Base-by-base conservation (phyloP, 176 grass and related monocot genomes). In the Zoysia pacifica region DNA sequence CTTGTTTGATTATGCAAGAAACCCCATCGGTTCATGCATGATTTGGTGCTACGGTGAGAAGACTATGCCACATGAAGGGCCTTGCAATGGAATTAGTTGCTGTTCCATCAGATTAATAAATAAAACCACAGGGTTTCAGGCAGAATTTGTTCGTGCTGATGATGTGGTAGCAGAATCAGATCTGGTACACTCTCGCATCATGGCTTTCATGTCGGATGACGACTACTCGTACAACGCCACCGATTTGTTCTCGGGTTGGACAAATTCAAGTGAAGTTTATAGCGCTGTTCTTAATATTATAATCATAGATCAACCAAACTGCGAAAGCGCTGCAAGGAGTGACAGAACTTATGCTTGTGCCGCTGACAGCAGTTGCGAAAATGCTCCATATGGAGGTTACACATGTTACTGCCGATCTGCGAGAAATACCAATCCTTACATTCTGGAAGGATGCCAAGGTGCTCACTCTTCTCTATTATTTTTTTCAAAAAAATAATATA, bases 221-320 rank as follows among this genome's bases (percentile, higher is more conserved):
- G 0, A 3, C 2, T 1, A 49, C 11, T 0, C 0, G 0, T n/a
- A 42, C 7, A 2, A 36, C 11, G 12, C 8, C 2, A 7, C 13
- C 1, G 38, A 45, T 68, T 45, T 86, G 12, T 45, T 53, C n/a
- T 86, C 70, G 12, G 38, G 19, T 39, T 6, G 1, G 62, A 9
- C 18, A 51, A 49, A 86, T 43, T 1, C 46, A 18, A 69, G 64
- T 18, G 38, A 52, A 8, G 56, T 59, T 20, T 0, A 19, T 2
- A 56, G 2, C 0, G 9, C 5, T 0, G 1, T 0, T 0, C n/a
- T 87, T 54, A 0, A 5, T 0, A 19, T 20, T n/a, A 4, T 49
- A 13, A 71, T 90, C 61, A 86, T 20, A 11, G 83, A 85, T 18
- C 58, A 83, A 18, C 69, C 75, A 60, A 90, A 13, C 3, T 90